These are phyloP conservation scores for Colletotrichum lindemuthianum DNA, from an alignment of 2,329 filamentous ascomycete genomes.

Conservation along the genomic window DNA sequence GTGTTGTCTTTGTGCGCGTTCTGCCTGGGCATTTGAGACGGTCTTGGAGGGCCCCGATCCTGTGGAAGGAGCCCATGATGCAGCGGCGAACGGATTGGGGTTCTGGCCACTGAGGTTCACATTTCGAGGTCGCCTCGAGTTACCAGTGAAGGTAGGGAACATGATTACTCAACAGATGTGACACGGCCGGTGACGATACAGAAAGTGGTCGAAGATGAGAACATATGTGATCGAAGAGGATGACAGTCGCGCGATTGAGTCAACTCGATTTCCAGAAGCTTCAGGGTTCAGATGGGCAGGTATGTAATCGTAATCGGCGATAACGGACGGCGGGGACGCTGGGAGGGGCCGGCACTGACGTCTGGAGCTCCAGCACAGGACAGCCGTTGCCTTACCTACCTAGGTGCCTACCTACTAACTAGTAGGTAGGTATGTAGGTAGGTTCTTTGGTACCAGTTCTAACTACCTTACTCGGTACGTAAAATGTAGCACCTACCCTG, in stretches of 20 bases:
- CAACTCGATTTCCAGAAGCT: conserved; percentile 34
- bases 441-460: too few relatives aligned
- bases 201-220: neutral
- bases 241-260: conserved; percentile 7
- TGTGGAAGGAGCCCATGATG: conserved; percentile 64
- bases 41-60: conserved; percentile 77
- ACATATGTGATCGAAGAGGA: conserved; percentile 11
- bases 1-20: conserved; percentile 81
- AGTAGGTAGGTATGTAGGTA: too few relatives aligned
- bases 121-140: conserved; percentile 84
- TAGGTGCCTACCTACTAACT: too few relatives aligned
- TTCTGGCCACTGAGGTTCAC: conserved; percentile 92
- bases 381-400: neutral
- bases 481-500: conserved; percentile 1
- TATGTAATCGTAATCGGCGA: conserved; percentile 28
- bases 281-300: conserved; percentile 33
- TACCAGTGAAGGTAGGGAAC: conserved; percentile 94
- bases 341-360: conserved; percentile 4
- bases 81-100: conserved; percentile 80
- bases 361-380: conserved; percentile 23
- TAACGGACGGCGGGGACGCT: neutral
- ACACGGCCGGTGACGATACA: conserved; percentile 1
- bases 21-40: conserved; percentile 86
- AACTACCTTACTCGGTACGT: conserved; percentile 1
- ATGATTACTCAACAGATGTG: conserved; percentile 58